These are phyloP conservation scores for Ammopiptanthus mongolicus DNA, from an alignment of 306 rosid genomes.

Conservation along the genomic window DNA sequence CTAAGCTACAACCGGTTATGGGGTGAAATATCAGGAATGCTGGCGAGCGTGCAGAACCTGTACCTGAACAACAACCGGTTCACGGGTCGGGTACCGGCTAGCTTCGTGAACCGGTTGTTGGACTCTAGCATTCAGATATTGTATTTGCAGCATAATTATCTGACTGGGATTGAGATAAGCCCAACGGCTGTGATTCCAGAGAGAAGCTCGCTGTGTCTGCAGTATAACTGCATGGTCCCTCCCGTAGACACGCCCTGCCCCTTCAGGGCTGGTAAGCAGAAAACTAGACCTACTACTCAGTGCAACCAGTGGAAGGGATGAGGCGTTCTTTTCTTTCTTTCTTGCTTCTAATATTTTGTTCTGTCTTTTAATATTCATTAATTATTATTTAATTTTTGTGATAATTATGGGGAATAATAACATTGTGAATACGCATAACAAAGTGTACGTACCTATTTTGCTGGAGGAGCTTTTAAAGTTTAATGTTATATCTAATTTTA, in stretches of 20 bases:
- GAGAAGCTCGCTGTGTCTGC: conserved; percentile 85
- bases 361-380: not conserved
- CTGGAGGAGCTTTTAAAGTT: not conserved
- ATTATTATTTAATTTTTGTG: conserved; percentile 37
- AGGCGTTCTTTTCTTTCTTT: too few species aligned
- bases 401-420: conserved; percentile 25
- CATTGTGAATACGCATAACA: conserved; percentile 41
- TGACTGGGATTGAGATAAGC: conserved; percentile 83
- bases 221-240: conserved; percentile 96
- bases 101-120: conserved; percentile 66
- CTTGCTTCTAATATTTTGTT: not conserved
- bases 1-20: conserved; percentile 75
- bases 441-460: conserved; percentile 20
- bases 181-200: conserved; percentile 96
- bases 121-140: conserved; percentile 65
- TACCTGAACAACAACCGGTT: conserved; percentile 87
- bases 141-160: conserved; percentile 85
- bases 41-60: conserved; percentile 77
- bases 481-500: not conserved
- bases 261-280: conserved; percentile 67
- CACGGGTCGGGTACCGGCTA: conserved; percentile 74
- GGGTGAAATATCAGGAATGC: conserved; percentile 63
- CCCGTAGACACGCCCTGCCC: conserved; percentile 91
- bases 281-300: conserved; percentile 66
- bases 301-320: conserved; percentile 71